phyloP scores from a whole-genome alignment of 2,329 filamentous ascomycete genomes.

The Aspergillus sp. region DNA sequence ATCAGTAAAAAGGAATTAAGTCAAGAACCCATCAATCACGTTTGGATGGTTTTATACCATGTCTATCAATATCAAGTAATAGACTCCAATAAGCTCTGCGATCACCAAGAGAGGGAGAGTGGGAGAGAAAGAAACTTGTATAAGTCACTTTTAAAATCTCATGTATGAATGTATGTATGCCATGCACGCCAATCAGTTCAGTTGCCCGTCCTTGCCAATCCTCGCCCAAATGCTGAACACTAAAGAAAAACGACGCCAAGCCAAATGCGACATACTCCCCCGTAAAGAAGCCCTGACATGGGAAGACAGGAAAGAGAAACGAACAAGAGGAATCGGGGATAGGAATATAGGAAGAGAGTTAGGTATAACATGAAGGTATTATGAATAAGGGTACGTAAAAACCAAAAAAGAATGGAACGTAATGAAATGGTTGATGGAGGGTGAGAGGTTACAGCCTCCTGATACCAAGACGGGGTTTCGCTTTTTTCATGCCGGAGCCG shows the following conservation, averaged over 20 bases:
- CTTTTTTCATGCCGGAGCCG: conserved; percentile 26
- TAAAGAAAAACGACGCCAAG: background rate
- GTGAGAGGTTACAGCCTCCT: conserved; percentile 28
- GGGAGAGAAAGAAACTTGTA: background rate
- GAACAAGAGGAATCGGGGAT: background rate
- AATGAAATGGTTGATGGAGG: background rate
- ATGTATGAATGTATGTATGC: background rate
- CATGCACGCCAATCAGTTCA: background rate
- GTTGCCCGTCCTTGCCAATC: background rate
- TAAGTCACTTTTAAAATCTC: background rate
- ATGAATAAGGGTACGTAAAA: too few species aligned
- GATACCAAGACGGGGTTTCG: conserved; percentile 36
- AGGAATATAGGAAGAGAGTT: background rate
- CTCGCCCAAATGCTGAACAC: background rate
- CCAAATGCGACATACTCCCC: background rate
- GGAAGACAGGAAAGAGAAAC: background rate
- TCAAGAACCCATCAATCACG: too few species aligned
- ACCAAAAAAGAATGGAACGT: background rate
- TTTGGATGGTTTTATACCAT: background rate
- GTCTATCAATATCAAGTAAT: background rate
- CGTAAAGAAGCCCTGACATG: background rate
- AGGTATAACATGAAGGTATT: too few species aligned
- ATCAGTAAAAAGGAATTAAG: too few species aligned
- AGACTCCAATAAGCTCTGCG: background rate
- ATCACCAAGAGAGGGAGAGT: background rate